Base-by-base conservation (phyloP, 2,329 filamentous ascomycete genomes). In the Nigrograna mackinnonii region DNA sequence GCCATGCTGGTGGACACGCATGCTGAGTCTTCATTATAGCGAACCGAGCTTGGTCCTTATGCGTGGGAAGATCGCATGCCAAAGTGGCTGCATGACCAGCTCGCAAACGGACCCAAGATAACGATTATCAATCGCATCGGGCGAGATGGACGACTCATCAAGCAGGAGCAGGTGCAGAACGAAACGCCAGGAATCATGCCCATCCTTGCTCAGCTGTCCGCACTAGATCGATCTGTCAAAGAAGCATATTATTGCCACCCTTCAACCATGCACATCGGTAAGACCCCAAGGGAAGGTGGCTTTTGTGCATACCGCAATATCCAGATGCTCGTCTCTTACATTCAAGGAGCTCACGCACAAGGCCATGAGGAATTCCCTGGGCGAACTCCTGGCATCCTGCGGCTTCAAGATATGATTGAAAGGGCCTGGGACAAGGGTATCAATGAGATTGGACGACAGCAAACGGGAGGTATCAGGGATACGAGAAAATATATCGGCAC, bases 231-330 rank as follows among this genome's bases (percentile, higher is more conserved):
- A 6, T 72, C 73, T 4, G 87, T 89, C 1, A 74, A 80, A 39
- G 82, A 82, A 50, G 88, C 89, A 5, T 96, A 91, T 57, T 74
- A 96, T 22, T 96, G 91, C 65, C 84, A 91, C 57, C 79, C 86
- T 1, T 76, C 77, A 35, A 86, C 90, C 0, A 78, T 84, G 36
- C 91, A 96, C 59, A 79, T 97, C 19, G 89, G 87, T 38, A 95
- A 95, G 59, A 76, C 63, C 0, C 62, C 95, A 39, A 80, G 78
- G n/a, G 91, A 96, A 71, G 91, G 91, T 17, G 88, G 90, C 5
- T 97, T 97, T 64, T 97, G 92, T 63, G 92, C 92, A 3, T 97
- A 96, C 64, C 82, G 92, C 30, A 97, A 95, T 60, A 95, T 96
- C 22, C 94, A 97, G 65, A 95, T 95, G 84, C 69, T 96, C 54